Evolutionary conservation across 2,329 filamentous ascomycete genomes (phyloP).

Genomic region (Trichoderma hamatum): DNA sequence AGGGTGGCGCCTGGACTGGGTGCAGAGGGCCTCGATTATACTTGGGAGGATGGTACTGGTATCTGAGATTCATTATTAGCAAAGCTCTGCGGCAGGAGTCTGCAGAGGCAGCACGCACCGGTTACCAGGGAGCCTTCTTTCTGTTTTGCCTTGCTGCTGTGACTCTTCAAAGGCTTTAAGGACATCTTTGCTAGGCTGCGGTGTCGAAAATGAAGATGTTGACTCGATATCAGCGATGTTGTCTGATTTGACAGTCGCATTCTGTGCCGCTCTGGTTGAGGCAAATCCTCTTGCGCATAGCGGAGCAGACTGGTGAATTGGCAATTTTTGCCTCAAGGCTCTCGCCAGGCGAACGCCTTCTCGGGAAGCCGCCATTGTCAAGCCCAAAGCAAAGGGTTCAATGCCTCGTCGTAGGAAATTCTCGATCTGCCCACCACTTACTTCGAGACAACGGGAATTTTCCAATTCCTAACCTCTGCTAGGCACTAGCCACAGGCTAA

Average conservation of each 20-base stretch:
- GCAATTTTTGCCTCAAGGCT: constrained; percentile 37
- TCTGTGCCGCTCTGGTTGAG: constrained; percentile 48
- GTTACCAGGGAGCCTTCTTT: constrained; percentile 50
- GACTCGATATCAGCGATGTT: constrained; percentile 54
- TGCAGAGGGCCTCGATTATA: constrained; percentile 94
- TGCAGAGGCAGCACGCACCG: constrained; percentile 42
- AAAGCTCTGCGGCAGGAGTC: background rate
- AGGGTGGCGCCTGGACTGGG: constrained; percentile 84
- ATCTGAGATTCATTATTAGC: constrained; percentile 57
- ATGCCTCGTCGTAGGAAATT: constrained; percentile 13
- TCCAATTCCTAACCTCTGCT: constrained; percentile 31
- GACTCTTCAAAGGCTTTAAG: constrained; percentile 47
- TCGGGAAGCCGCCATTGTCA: constrained; percentile 48
- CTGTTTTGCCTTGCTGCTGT: constrained; percentile 41
- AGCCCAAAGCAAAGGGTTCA: background rate
- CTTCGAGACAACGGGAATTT: constrained; percentile 38
- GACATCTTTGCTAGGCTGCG: constrained; percentile 44
- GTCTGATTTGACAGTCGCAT: constrained; percentile 35
- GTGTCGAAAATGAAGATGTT: constrained; percentile 52
- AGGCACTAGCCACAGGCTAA: constrained; percentile 20
- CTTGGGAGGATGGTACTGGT: constrained; percentile 91
- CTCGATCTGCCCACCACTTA: constrained; percentile 15
- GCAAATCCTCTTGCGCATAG: constrained; percentile 46
- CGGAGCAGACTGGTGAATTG: constrained; percentile 34
- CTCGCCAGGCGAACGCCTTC: constrained; percentile 45